Evolutionary conservation across 208 protist genomes (phyloP).

Genomic region (Leptomonas seymouri): DNA sequence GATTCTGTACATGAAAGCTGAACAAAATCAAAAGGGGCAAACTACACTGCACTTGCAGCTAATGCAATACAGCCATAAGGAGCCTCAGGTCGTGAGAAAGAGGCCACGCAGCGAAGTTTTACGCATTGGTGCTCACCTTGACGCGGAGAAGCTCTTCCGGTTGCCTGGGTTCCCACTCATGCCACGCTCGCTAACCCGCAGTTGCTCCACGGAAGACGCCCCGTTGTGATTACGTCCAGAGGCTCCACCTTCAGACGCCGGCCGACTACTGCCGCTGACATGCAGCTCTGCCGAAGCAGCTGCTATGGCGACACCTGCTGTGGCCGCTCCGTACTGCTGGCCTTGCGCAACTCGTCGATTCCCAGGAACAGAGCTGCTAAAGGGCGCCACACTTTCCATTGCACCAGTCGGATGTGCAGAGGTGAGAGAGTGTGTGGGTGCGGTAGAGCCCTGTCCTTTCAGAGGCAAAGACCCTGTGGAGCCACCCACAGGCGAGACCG

Average conservation of each 20-base stretch:
- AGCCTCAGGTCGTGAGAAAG: not conserved
- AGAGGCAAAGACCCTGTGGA: not conserved
- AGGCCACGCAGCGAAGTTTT: not conserved
- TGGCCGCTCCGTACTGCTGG: not conserved
- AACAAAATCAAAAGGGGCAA: too few relatives aligned
- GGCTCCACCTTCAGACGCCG: not conserved
- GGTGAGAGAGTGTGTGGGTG: not conserved
- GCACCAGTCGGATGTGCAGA: not conserved
- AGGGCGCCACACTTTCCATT: not conserved
- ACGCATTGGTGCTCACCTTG: not conserved
- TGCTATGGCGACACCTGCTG: not conserved
- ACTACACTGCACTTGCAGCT: too few relatives aligned
- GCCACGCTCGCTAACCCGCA: constrained; percentile 19
- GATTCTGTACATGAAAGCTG: not conserved
- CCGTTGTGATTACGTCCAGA: not conserved
- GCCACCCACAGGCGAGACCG: too few relatives aligned
- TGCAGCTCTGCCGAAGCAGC: not conserved
- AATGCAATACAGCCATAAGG: not conserved
- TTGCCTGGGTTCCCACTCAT: not conserved
- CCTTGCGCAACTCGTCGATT: not conserved
- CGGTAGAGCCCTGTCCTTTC: not conserved
- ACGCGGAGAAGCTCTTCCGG: constrained; percentile 5
- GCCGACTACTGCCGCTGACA: not conserved
- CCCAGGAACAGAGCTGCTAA: constrained; percentile 16
- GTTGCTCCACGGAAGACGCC: constrained; percentile 14